These are phyloP conservation scores for Mortierella antarctica DNA, from an alignment of 192 early-diverging fungal species.

Conservation along the genomic window DNA sequence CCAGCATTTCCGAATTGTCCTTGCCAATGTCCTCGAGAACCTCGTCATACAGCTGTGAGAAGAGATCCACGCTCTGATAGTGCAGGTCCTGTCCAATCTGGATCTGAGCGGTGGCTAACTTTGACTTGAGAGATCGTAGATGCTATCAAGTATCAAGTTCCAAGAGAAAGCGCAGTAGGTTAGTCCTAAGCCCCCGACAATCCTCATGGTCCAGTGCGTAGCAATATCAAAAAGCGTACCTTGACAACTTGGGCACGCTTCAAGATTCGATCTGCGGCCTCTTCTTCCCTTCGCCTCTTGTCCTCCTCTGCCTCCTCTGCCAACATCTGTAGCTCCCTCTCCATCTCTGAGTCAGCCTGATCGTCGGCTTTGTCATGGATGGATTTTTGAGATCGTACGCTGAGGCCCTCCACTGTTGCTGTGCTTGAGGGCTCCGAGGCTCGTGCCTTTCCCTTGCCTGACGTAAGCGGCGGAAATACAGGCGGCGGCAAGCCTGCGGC, in stretches of 20 bases:
- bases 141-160: constrained; percentile 8
- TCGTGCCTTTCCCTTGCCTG: constrained; percentile 4
- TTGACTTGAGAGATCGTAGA: constrained; percentile 38
- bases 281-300: constrained; percentile 33
- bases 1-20: constrained; percentile 39
- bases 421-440: neutral
- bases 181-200: no score
- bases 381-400: neutral
- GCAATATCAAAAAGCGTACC: neutral
- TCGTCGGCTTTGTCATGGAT: neutral
- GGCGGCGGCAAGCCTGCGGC: constrained; percentile 28
- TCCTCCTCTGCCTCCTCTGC: constrained; percentile 50
- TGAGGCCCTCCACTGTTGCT: constrained; percentile 20
- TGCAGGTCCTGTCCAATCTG: constrained; percentile 45
- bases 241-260: constrained; percentile 49
- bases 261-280: constrained; percentile 35
- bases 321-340: constrained; percentile 41
- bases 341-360: constrained; percentile 29
- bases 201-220: neutral
- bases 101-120: constrained; percentile 39
- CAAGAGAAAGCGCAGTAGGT: neutral
- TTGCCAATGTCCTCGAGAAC: constrained; percentile 47
- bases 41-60: constrained; percentile 48
- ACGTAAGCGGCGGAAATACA: constrained; percentile 8
- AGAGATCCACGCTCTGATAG: constrained; percentile 36